Evolutionary conservation across 768 basidiomycete genomes (phyloP).

Genomic region (Arthromyces matolae): DNA sequence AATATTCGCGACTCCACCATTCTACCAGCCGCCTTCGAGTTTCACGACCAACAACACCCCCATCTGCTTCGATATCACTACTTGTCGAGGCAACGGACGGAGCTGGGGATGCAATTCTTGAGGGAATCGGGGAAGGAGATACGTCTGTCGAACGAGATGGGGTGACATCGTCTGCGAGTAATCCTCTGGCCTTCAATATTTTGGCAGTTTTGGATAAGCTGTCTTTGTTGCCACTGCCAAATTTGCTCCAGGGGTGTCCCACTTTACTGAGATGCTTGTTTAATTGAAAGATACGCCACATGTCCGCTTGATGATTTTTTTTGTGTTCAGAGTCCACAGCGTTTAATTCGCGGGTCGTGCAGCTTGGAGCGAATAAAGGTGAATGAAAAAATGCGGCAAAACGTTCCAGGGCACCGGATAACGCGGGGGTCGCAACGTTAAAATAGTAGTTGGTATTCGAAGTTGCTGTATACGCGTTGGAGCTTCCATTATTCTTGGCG

Average conservation of each 20-base stretch:
- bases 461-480: constrained; percentile 92
- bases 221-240: constrained; percentile 82
- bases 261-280: constrained; percentile 80
- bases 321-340: constrained; percentile 97
- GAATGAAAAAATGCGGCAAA: constrained; percentile 88
- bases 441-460: constrained; percentile 91
- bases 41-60: constrained; percentile 76
- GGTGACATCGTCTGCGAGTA: constrained; percentile 26
- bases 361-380: constrained; percentile 84
- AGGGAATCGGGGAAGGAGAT: constrained; percentile 43
- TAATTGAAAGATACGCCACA: constrained; percentile 93
- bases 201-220: constrained; percentile 65
- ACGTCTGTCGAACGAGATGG: constrained; percentile 30
- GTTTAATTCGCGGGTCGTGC: constrained; percentile 86
- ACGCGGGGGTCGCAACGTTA: constrained; percentile 59
- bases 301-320: constrained; percentile 88
- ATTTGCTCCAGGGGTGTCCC: constrained; percentile 87
- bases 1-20: constrained; percentile 84
- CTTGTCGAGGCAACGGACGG: constrained; percentile 50
- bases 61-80: constrained; percentile 67
- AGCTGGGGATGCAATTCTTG: constrained; percentile 55
- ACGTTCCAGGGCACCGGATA: constrained; percentile 69
- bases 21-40: constrained; percentile 74
- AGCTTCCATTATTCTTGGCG: constrained; percentile 75
- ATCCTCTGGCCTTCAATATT: constrained; percentile 48